Evolutionary conservation across 192 early-diverging fungal genomes (phyloP), one percentile per base, ranked within the genome.

Genomic region (Coemansia sp.): DNA sequence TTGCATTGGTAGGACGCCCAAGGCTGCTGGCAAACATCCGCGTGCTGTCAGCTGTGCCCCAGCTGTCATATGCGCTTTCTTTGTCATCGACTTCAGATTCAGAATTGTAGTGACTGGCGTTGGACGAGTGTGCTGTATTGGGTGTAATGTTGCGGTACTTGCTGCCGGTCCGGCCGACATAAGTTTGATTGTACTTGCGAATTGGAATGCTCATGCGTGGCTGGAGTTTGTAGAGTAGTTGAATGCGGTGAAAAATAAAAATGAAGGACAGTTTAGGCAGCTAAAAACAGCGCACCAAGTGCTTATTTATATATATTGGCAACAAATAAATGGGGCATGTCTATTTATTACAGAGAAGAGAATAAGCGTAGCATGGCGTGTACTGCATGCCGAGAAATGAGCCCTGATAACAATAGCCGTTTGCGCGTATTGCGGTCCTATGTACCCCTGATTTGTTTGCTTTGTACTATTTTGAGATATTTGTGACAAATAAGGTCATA

Each of bases 191-290:
- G 40, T 58, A 60, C 52, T 43, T 67, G 58, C 57, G 36, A 35
- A 67, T 37, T 7, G 57, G 65, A 15, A 67, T 67, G 3, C 40
- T 42, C 65, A 67, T 67, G 1, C 5, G 18, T 18, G 42, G 22
- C 1, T 40, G 17, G 29, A 24, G 27, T 50, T 1, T 26, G 26
- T 29, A 27, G 15, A 50, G 43, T 11, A 3, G 46, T 29, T 29
- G 24, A 32, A 32, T 32, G 29, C 29, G n/a, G 22, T 26, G 43
- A 27, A 14, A 24, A 14, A 15, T 27, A 7, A 15, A 50, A 48
- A 48, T 1, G 10, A 27, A 4, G 26, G 27, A 29, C 46, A 1
- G 14, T 15, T 12, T 14, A 24, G 14, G 24, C 26, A 5, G 24
- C 15, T n/a, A 6, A 22, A 4, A 50, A 24, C 46, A 27, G 26